Conservation (phyloP, 495 filamentous ascomycete genomes). For the Sphaerosporella brunnea region DNA sequence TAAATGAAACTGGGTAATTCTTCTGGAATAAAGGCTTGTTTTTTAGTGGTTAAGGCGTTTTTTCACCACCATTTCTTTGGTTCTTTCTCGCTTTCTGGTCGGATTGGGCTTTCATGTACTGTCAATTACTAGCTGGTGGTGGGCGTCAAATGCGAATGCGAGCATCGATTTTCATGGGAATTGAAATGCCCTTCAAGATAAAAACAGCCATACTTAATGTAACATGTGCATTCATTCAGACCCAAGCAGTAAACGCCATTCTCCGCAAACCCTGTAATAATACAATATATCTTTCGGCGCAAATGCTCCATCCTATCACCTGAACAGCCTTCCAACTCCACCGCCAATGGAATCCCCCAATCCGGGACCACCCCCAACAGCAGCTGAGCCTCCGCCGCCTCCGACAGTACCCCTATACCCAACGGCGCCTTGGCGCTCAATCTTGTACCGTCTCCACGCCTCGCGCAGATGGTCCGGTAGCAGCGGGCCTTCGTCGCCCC, state of each 20-base stretch:
- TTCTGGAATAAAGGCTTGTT: neutral
- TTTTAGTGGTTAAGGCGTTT: neutral
- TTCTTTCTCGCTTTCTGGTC: too few species aligned
- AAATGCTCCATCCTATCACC: neutral
- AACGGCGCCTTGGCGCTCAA: conserved; percentile 41
- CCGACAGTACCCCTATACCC: conserved; percentile 34
- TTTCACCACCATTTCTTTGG: neutral
- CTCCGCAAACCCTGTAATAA: neutral
- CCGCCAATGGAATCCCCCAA: conserved; percentile 20
- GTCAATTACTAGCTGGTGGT: too few species aligned
- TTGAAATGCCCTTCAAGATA: too few species aligned
- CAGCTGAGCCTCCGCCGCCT: conserved; percentile 30
- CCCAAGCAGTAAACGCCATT: too few species aligned
- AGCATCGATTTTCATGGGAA: too few species aligned
- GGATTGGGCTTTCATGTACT: too few species aligned
- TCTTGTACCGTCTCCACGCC: conserved; percentile 46
- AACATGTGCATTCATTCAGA: too few species aligned
- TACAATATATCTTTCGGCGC: neutral
- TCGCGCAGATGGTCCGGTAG: conserved; percentile 56
- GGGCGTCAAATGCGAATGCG: too few species aligned
- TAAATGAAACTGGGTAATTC: too few species aligned
- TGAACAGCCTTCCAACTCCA: conserved; percentile 23
- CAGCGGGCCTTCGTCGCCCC: conserved; percentile 44
- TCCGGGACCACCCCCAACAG: conserved; percentile 18
- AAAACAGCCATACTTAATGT: too few species aligned